Conservation (phyloP, 2,329 filamentous ascomycete species). For the Beauveria medogensis region DNA sequence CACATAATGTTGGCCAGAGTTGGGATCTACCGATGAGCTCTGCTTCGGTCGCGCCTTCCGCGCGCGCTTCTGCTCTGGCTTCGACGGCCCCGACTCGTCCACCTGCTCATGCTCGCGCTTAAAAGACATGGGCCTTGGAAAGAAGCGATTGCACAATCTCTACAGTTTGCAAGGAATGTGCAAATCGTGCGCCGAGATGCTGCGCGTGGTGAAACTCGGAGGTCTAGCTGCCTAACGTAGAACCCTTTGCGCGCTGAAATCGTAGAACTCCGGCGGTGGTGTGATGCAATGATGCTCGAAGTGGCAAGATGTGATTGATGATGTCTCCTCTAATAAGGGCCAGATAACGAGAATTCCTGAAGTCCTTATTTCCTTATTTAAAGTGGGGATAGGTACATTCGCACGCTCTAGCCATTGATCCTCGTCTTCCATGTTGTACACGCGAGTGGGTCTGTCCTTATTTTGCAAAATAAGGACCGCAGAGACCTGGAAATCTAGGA, state of each 20-base stretch:
- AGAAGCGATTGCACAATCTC: neutral
- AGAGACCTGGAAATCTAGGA: no score
- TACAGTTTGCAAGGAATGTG: neutral
- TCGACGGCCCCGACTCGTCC: constrained; percentile 21
- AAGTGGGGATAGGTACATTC: no score
- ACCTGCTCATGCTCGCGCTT: constrained; percentile 27
- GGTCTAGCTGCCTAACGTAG: neutral
- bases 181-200: neutral
- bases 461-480: no score
- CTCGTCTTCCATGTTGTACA: no score
- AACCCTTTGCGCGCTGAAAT: neutral
- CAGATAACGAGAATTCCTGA: no score
- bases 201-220: neutral
- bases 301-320: neutral
- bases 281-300: no score
- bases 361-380: no score
- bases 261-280: neutral
- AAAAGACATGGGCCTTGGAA: constrained; percentile 21
- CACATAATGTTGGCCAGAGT: constrained; percentile 64
- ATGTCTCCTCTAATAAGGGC: no score
- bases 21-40: constrained; percentile 47
- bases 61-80: constrained; percentile 20
- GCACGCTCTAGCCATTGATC: no score
- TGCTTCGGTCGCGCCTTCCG: constrained; percentile 30
- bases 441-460: no score